A percentile compares a stretch with the other conserved stretches of the same genome.
Conservation (phyloP, 2,329 filamentous ascomycete genomes). For the Ophiostoma piceae region DNA sequence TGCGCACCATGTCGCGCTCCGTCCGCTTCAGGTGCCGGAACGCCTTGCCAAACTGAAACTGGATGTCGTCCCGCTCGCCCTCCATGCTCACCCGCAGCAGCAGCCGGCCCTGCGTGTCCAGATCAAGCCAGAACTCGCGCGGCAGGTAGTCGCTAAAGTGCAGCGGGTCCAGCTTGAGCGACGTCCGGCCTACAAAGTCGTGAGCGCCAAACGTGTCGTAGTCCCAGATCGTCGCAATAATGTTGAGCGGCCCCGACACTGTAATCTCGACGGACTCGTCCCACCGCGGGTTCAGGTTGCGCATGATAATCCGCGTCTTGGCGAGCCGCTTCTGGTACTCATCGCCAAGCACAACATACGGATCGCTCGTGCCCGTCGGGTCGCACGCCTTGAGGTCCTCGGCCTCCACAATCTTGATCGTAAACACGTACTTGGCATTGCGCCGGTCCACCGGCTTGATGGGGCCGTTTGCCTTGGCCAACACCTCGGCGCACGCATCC, state of each 20-base stretch:
- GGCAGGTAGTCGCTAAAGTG: conserved; percentile 96
- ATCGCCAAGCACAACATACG: conserved; percentile 93
- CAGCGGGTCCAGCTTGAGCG: conserved; percentile 92
- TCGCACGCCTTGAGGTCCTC: conserved; percentile 98
- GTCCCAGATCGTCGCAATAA: conserved; percentile 97
- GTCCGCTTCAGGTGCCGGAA: conserved; percentile 93
- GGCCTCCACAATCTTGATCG: conserved; percentile 95
- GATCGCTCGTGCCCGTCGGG: conserved; percentile 87
- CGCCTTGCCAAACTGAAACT: conserved; percentile 96
- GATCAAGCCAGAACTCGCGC: conserved; percentile 93
- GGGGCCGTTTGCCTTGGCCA: conserved; percentile 68
- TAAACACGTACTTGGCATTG: conserved; percentile 90
- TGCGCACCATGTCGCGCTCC: conserved; percentile 95
- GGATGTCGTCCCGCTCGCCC: conserved; percentile 94
- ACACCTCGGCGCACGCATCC: conserved; percentile 78
- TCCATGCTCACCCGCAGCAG: conserved; percentile 96
- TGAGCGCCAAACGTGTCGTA: conserved; percentile 96
- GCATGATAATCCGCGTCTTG: conserved; percentile 88
- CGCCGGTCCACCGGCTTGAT: conserved; percentile 58
- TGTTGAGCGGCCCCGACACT: conserved; percentile 82
- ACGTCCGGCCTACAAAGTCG: conserved; percentile 95
- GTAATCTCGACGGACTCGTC: conserved; percentile 96
- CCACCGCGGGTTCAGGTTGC: conserved; percentile 89
- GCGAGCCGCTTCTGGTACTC: conserved; percentile 96
- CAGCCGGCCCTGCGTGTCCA: conserved; percentile 89